Conservation (phyloP, 2,329 filamentous ascomycete species). For the Chrysosphaeria jannelii region DNA sequence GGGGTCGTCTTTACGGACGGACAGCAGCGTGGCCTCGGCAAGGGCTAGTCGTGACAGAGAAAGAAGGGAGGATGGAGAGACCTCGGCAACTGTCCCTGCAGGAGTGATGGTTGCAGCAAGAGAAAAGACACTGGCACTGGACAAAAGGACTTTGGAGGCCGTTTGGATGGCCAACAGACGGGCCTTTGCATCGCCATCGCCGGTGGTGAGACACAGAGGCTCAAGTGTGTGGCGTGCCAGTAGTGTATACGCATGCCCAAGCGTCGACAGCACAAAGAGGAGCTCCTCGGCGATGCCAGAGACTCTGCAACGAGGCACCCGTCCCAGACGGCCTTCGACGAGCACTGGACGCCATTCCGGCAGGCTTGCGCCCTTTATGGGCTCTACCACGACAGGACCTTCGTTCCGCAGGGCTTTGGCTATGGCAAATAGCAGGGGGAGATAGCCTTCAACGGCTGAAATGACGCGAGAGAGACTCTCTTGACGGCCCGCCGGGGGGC, state of each 20-base stretch:
- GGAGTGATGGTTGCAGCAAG: conserved; percentile 7
- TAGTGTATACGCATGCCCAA: conserved; percentile 44
- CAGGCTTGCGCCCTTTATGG: conserved; percentile 5
- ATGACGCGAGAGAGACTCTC: conserved; percentile 41
- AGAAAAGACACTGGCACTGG: too few species aligned
- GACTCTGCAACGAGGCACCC: conserved; percentile 34
- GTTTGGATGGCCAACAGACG: conserved; percentile 39
- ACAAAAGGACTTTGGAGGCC: neutral
- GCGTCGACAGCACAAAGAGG: conserved; percentile 43
- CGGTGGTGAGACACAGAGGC: conserved; percentile 47
- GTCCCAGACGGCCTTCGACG: conserved; percentile 29
- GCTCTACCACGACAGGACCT: conserved; percentile 3
- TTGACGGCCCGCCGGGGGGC: conserved; percentile 39
- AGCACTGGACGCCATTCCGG: conserved; percentile 75
- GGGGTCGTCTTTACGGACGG: conserved; percentile 79
- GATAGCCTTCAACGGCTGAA: conserved; percentile 40
- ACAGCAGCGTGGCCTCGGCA: conserved; percentile 69
- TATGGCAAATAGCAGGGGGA: conserved; percentile 58
- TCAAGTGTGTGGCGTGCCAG: conserved; percentile 44
- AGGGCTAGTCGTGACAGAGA: conserved; percentile 36
- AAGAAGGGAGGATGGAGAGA: conserved; percentile 19
- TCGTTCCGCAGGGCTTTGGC: conserved; percentile 27
- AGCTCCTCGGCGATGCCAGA: conserved; percentile 31
- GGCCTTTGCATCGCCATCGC: conserved; percentile 46
- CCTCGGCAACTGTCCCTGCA: conserved; percentile 22